Conservation (phyloP, 2,329 filamentous ascomycete genomes). For the Tolypocladium cylindrosporum region DNA sequence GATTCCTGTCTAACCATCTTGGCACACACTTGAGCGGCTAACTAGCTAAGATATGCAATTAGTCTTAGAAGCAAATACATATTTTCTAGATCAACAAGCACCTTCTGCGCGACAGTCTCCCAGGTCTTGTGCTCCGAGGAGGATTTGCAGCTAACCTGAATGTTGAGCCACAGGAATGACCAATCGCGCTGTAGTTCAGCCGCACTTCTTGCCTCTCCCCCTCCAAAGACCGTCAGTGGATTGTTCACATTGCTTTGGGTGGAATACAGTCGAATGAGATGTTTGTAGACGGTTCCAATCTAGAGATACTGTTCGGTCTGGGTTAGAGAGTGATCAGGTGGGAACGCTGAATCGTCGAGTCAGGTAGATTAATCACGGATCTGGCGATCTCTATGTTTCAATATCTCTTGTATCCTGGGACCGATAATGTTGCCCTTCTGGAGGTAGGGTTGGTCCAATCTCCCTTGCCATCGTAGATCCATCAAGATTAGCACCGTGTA, state of each 20-base stretch:
- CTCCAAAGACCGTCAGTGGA: not conserved
- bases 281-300: conserved; percentile 9
- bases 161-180: conserved; percentile 26
- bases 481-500: not conserved
- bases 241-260: conserved; percentile 4
- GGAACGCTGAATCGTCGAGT: not conserved
- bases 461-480: not conserved
- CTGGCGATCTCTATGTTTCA: not conserved
- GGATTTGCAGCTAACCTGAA: conserved; percentile 18
- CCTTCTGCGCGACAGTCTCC: conserved; percentile 10
- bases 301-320: conserved; percentile 6
- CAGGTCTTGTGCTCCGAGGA: conserved; percentile 11
- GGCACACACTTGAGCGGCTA: not conserved
- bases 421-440: not conserved
- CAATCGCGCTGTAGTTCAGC: conserved; percentile 16
- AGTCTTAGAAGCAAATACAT: not conserved
- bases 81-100: not conserved
- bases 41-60: not conserved
- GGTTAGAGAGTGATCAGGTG: not conserved
- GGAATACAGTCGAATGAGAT: conserved; percentile 18
- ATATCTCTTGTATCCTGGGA: not conserved
- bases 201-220: conserved; percentile 5
- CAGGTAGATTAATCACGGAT: not conserved
- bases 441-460: not conserved
- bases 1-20: not conserved